phyloP scores from a whole-genome alignment of 2,329 filamentous ascomycete genomes.

The Pyrenophora teres region DNA sequence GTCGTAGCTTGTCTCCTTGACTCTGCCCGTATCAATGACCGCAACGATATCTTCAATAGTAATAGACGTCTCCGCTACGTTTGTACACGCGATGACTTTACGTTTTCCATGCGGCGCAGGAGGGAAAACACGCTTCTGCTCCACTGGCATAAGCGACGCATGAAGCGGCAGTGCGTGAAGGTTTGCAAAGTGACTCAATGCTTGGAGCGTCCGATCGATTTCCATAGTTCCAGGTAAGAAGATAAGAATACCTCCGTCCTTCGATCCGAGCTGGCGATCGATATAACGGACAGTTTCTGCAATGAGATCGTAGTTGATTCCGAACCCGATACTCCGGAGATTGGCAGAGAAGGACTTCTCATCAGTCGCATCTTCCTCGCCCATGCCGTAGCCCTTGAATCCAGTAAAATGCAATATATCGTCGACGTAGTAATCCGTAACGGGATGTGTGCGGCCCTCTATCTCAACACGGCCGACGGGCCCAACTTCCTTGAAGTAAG shows the following conservation, averaged over 20 bases:
- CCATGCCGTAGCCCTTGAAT: slow-evolving; percentile 59
- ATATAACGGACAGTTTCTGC: slow-evolving; percentile 80
- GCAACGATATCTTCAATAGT: slow-evolving; percentile 97
- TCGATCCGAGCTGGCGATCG: slow-evolving; percentile 72
- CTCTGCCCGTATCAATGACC: slow-evolving; percentile 91
- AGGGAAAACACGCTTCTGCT: slow-evolving; percentile 86
- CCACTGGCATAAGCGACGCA: slow-evolving; percentile 84
- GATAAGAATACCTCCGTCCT: slow-evolving; percentile 88
- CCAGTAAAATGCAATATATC: slow-evolving; percentile 81
- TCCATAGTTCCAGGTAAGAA: slow-evolving; percentile 92
- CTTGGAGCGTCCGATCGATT: slow-evolving; percentile 79
- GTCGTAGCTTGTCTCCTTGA: slow-evolving; percentile 97
- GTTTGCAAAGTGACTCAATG: slow-evolving; percentile 66
- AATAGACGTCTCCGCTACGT: slow-evolving; percentile 97
- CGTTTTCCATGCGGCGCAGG: slow-evolving; percentile 76
- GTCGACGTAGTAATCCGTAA: slow-evolving; percentile 87
- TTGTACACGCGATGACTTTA: slow-evolving; percentile 93
- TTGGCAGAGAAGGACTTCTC: slow-evolving; percentile 51
- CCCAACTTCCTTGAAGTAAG: slow-evolving; percentile 76
- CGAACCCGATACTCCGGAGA: slow-evolving; percentile 61
- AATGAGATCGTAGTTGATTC: slow-evolving; percentile 91
- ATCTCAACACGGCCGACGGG: slow-evolving; percentile 84
- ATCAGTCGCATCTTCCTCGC: slow-evolving; percentile 58
- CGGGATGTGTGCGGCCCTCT: slow-evolving; percentile 84
- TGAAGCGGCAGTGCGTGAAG: slow-evolving; percentile 86